These are phyloP conservation scores for Dactylis glomerata DNA, from an alignment of 176 grass and related monocot genomes.

Conservation along the genomic window DNA sequence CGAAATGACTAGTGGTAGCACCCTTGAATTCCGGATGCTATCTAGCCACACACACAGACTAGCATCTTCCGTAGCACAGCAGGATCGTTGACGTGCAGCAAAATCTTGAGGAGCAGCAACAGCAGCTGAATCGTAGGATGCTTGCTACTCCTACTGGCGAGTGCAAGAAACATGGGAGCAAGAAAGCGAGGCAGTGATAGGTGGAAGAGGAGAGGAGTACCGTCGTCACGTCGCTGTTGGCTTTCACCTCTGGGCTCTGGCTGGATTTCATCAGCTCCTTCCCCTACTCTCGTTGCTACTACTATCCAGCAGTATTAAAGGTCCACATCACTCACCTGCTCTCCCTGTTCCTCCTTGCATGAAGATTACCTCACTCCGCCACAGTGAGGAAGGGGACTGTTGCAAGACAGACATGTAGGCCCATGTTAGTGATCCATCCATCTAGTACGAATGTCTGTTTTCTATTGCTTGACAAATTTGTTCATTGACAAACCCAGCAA, in stretches of 20 bases:
- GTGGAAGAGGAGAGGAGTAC: background rate
- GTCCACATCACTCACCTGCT: constrained; percentile 23
- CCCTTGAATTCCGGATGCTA: background rate
- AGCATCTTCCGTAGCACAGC: background rate
- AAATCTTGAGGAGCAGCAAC: background rate
- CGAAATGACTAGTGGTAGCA: background rate
- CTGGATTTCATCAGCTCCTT: background rate
- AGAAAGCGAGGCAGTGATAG: background rate
- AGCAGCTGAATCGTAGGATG: background rate
- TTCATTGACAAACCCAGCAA: background rate
- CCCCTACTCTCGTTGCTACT: too few species aligned
- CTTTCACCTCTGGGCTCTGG: background rate
- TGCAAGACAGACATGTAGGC: constrained; percentile 3
- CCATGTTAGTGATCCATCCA: background rate
- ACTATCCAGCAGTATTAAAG: constrained; percentile 6
- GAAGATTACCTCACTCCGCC: background rate
- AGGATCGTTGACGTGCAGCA: background rate
- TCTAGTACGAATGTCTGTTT: background rate
- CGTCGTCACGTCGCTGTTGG: constrained; percentile 28
- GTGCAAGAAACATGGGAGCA: background rate
- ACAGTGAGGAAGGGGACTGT: too few species aligned
- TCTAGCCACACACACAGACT: background rate
- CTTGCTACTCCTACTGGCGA: background rate
- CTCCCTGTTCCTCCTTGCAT: background rate
- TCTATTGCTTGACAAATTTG: background rate